Evolutionary conservation across 257 asterid genomes (phyloP).

Genomic region (Salvia miltiorrhiza): DNA sequence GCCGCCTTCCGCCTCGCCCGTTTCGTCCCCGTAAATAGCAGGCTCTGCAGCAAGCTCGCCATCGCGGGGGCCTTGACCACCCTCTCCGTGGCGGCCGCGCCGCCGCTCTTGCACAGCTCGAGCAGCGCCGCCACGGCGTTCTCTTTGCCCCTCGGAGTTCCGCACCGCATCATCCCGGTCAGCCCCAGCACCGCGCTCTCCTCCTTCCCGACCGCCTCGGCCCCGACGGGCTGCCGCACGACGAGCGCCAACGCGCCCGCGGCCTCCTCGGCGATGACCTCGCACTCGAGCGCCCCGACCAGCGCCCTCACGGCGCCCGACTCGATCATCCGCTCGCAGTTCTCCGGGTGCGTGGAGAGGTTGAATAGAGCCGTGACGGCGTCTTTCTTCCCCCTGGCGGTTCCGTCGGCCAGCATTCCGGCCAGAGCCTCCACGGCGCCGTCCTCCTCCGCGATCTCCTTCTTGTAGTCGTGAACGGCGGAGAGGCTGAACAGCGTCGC

Average conservation of each 20-base stretch:
- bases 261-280: slow-evolving; percentile 79
- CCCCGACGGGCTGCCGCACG: slow-evolving; percentile 74
- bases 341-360: slow-evolving; percentile 70
- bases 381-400: slow-evolving; percentile 80
- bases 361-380: slow-evolving; percentile 90
- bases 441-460: slow-evolving; percentile 58
- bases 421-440: slow-evolving; percentile 83
- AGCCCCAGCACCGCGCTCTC: slow-evolving; percentile 60
- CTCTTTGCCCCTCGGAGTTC: slow-evolving; percentile 82
- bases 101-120: slow-evolving; percentile 76
- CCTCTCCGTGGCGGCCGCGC: slow-evolving; percentile 62
- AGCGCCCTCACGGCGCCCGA: slow-evolving; percentile 71
- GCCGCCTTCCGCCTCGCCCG: slow-evolving; percentile 94
- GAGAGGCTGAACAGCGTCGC: slow-evolving; percentile 94
- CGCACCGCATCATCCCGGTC: slow-evolving; percentile 76
- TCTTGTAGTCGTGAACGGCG: slow-evolving; percentile 84
- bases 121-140: slow-evolving; percentile 89
- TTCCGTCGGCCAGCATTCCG: slow-evolving; percentile 57
- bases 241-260: slow-evolving; percentile 85
- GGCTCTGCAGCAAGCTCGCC: slow-evolving; percentile 63
- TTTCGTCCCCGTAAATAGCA: slow-evolving; percentile 86
- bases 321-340: slow-evolving; percentile 63
- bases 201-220: slow-evolving; percentile 67
- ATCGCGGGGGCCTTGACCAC: slow-evolving; percentile 77
- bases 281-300: slow-evolving; percentile 57